Base-by-base conservation (phyloP, 768 basidiomycete genomes). In the Dictyophora rubrovolvata region DNA sequence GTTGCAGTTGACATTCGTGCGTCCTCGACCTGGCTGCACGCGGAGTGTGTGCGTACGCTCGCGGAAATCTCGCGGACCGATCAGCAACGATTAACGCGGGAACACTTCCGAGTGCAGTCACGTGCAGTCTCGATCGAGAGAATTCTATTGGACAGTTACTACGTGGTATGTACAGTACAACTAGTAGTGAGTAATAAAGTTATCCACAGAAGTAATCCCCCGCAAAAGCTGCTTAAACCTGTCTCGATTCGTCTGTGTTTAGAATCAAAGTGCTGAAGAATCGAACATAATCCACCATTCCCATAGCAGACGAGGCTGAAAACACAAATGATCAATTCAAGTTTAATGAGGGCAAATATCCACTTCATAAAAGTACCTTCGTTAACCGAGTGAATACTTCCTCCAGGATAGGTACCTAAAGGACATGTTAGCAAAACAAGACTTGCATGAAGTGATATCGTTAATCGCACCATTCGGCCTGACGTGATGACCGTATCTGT, bases 231-330 rank as follows among this genome's bases (percentile, higher is more conserved):
- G 16, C 51, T 56, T 52, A 63, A 47, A 63, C 50, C 5, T 53
- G 23, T 33, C 33, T 37, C 28, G 77, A 72, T 66, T 88, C 86
- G 59, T 88, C 86, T 1, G 74, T 76, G 62, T 87, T 89, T 46
- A 89, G 72, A 18, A 89, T 80, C 36, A 88, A 71, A 2, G 76
- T 77, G 1, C 77, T 72, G 66, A 81, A 87, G 71, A 88, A 89
- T 12, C 42, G 42, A 42, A 42, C 42, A 42, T 42, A 42, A 12
- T 42, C 42, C 42, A 42, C 42, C 12, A 42, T 42, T 42, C 42
- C 42, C 42, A 42, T 5, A 42, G 42, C 42, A 42, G 42, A 42
- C 14, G 10, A 2, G 3, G 42, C 42, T 42, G 11, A 42, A n/a
- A 14, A n/a, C 42, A 28, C 28, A 28, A 9, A 42, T n/a, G 42